Evolutionary conservation across 768 basidiomycete genomes (phyloP).

Genomic region (Leccinum subtestaceum): DNA sequence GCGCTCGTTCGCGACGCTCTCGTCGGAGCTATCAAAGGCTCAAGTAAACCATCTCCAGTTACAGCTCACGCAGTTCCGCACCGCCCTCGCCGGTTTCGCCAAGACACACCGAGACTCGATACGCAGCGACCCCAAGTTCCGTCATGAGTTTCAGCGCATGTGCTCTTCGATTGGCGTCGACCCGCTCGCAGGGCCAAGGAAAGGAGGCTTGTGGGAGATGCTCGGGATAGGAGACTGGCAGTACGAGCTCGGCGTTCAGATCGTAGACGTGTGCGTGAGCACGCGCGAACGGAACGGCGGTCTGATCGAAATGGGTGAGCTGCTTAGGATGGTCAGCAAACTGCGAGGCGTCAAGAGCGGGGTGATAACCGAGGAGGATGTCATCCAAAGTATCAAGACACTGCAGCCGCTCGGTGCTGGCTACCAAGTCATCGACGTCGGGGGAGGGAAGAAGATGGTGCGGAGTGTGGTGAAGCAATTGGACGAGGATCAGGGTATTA

Average conservation of each 20-base stretch:
- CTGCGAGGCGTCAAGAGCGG: conserved; percentile 67
- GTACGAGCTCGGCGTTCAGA: conserved; percentile 92
- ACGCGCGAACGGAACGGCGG: conserved; percentile 91
- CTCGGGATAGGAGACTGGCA: conserved; percentile 87
- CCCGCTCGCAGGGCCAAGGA: not conserved
- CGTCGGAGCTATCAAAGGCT: not conserved
- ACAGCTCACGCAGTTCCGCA: not conserved
- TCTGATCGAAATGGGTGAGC: conserved; percentile 83
- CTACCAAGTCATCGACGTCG: conserved; percentile 78
- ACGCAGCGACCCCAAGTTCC: not conserved
- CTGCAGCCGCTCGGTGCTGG: conserved; percentile 89
- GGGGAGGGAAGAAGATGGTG: conserved; percentile 72
- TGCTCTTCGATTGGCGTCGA: not conserved
- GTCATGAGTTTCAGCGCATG: not conserved
- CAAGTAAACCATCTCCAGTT: not conserved
- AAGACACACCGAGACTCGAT: not conserved
- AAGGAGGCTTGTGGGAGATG: not conserved
- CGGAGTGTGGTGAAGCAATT: conserved; percentile 87
- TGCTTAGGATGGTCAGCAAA: conserved; percentile 74
- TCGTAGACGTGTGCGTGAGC: conserved; percentile 88
- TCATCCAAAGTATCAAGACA: conserved; percentile 79
- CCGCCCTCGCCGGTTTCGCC: not conserved
- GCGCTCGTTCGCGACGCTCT: not conserved
- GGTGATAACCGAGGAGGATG: conserved; percentile 82
- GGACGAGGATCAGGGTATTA: conserved; percentile 83